Percentiles rank a stretch among this genome's conserved stretches.
Evolutionary conservation across 768 basidiomycete genomes (phyloP).

Genomic region (Strobilomyces confusus): DNA sequence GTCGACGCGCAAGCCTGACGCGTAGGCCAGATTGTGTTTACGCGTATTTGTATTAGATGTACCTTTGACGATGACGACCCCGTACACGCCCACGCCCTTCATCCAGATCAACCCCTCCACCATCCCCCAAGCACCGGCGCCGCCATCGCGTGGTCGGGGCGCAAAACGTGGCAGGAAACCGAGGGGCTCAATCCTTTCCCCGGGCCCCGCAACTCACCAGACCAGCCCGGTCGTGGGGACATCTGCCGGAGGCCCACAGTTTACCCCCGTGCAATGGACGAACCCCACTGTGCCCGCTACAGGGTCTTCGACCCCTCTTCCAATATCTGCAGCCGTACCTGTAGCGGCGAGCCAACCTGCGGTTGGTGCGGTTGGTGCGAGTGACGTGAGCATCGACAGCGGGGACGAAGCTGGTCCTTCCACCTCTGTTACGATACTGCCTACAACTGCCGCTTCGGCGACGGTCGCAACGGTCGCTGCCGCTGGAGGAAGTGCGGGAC

Average conservation of each 20-base stretch:
- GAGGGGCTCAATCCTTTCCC: conserved; percentile 11
- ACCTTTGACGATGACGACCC: conserved; percentile 21
- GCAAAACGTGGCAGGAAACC: conserved; percentile 28
- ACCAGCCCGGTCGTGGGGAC: not conserved
- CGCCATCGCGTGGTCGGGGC: conserved; percentile 23
- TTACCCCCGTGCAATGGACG: conserved; percentile 41
- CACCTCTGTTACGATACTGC: not conserved
- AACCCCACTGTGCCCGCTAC: conserved; percentile 14
- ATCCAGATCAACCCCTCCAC: conserved; percentile 22
- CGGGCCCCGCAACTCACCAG: conserved; percentile 14
- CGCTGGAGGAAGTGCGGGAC: not conserved
- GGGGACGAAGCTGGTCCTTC: conserved; percentile 21
- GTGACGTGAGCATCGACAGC: conserved; percentile 12
- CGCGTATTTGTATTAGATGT: conserved; percentile 8
- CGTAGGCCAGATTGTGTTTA: conserved; percentile 20
- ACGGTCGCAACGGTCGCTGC: not conserved
- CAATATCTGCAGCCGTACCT: conserved; percentile 3
- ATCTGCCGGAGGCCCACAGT: conserved; percentile 11
- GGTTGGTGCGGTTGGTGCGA: not conserved
- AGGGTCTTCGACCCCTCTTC: conserved; percentile 11
- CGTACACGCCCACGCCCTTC: conserved; percentile 19
- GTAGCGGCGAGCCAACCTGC: conserved; percentile 6
- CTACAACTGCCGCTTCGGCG: not conserved
- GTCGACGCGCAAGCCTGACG: conserved; percentile 22
- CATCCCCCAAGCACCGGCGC: conserved; percentile 20